Conservation (phyloP, 1,284 basidiomycete species). For the Gomphus sp. region DNA sequence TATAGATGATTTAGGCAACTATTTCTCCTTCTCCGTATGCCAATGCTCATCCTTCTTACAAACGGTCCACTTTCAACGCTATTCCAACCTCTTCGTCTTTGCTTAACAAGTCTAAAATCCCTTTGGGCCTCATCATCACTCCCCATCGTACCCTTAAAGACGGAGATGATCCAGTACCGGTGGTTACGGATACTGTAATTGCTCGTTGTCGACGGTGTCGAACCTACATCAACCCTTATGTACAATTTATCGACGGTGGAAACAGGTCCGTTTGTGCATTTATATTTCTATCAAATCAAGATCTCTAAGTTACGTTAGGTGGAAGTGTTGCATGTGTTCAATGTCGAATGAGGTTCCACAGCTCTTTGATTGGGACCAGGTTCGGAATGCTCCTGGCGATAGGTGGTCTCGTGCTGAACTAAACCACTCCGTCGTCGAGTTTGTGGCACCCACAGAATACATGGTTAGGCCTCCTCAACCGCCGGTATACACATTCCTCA, state of each 20-base stretch:
- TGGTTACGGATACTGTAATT: slow-evolving; percentile 91
- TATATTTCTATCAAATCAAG: neutral
- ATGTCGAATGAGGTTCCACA: slow-evolving; percentile 99
- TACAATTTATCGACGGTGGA: slow-evolving; percentile 97
- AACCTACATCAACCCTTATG: slow-evolving; percentile 98
- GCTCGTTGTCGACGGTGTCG: slow-evolving; percentile 96
- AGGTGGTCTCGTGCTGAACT: slow-evolving; percentile 92
- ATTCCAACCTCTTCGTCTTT: slow-evolving; percentile 91
- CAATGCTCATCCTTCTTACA: slow-evolving; percentile 88
- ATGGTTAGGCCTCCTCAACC: slow-evolving; percentile 99
- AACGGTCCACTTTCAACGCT: slow-evolving; percentile 87
- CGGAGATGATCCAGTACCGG: slow-evolving; percentile 74
- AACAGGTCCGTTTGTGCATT: slow-evolving; percentile 53
- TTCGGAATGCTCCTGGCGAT: slow-evolving; percentile 89
- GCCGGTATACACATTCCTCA: slow-evolving; percentile 93
- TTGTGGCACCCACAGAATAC: slow-evolving; percentile 97
- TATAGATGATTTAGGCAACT: slow-evolving; percentile 33
- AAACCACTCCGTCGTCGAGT: slow-evolving; percentile 92
- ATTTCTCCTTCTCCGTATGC: slow-evolving; percentile 75
- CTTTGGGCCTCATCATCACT: slow-evolving; percentile 84
- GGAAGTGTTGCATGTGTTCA: slow-evolving; percentile 99
- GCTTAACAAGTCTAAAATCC: slow-evolving; percentile 88
- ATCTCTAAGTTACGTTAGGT: slow-evolving; percentile 33
- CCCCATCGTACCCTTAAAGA: slow-evolving; percentile 82
- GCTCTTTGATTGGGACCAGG: slow-evolving; percentile 97